Base-by-base conservation (phyloP, 2,329 filamentous ascomycete genomes). In the Cladosporium sp. region DNA sequence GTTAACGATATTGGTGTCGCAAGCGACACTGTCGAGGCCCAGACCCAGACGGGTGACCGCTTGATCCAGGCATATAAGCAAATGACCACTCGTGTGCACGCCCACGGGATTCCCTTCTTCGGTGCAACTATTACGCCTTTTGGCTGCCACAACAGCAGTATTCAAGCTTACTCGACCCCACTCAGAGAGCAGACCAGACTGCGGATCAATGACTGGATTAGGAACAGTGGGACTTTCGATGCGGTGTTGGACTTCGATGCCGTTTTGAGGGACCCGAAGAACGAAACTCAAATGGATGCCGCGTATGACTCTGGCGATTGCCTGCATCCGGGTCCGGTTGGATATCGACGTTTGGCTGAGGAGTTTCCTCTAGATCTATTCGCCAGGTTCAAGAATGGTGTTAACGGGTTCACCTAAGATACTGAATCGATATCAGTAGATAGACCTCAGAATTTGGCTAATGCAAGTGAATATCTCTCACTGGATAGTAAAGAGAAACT, bases 81-180 rank as follows among this genome's bases (percentile, higher is more conserved):
- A 58, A 82, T 86, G 32, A 73, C 75, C 2, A 69, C 70, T 1
- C 74, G 81, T 11, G 72, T 82, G 14, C 79, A 81, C 60, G 70
- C 74, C 0, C 72, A 74, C 2, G 77, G 77, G 1, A 74, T 85
- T 22, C 74, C 76, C 0, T 71, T 83, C 7, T 82, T 85, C 59
- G 83, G 73, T 0, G 82, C 80, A 0, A 87, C 84, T 0, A 84
- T 86, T 54, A 86, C 83, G 3, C 83, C 83, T 0, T 87, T 87
- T 58, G 70, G 66, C 8, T 74, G 72, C 8, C 67, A 68, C 0
- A 66, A 69, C 3, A 68, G 64, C 31, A 68, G 66, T 9, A 66
- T 65, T 35, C 77, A 83, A 65, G 68, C 74, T 22, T 86, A 86
- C 61, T 77, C 74, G 9, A 69, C 75, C 56, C 72, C 78, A 0